Conservation (phyloP, 2,329 filamentous ascomycete genomes). For the Seiridium cupressi region DNA sequence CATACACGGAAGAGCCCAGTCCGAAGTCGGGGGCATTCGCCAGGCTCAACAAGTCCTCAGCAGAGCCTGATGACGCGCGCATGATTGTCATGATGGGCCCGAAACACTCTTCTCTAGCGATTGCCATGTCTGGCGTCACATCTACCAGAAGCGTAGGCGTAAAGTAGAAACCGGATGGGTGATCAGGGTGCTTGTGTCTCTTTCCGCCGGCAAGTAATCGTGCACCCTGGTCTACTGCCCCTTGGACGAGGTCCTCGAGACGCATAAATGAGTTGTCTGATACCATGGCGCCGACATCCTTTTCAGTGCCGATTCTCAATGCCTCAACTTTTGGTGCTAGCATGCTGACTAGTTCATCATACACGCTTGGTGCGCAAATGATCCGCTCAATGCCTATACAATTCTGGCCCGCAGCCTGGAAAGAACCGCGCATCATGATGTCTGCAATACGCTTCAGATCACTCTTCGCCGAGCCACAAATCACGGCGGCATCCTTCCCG, state of each 20-base stretch:
- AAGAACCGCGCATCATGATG: constrained; percentile 86
- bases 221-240: constrained; percentile 78
- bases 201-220: constrained; percentile 78
- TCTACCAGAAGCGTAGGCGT: constrained; percentile 85
- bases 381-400: constrained; percentile 97
- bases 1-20: constrained; percentile 87
- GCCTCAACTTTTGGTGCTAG: constrained; percentile 72
- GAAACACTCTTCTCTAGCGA: constrained; percentile 90
- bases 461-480: constrained; percentile 72
- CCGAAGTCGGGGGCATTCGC: constrained; percentile 85
- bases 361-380: constrained; percentile 74
- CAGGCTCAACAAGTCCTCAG: constrained; percentile 65
- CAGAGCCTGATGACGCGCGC: constrained; percentile 61
- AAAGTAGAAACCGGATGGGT: constrained; percentile 88
- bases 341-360: constrained; percentile 67
- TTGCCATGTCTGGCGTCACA: constrained; percentile 80
- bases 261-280: constrained; percentile 72
- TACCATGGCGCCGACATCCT: constrained; percentile 89
- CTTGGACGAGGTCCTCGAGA: constrained; percentile 73
- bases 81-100: constrained; percentile 87
- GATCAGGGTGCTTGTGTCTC: constrained; percentile 66
- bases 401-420: constrained; percentile 95
- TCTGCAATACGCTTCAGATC: constrained; percentile 73
- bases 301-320: constrained; percentile 72
- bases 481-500: constrained; percentile 88